Conservation (phyloP, 1,284 basidiomycete species). For the Irpex rosettiformis region DNA sequence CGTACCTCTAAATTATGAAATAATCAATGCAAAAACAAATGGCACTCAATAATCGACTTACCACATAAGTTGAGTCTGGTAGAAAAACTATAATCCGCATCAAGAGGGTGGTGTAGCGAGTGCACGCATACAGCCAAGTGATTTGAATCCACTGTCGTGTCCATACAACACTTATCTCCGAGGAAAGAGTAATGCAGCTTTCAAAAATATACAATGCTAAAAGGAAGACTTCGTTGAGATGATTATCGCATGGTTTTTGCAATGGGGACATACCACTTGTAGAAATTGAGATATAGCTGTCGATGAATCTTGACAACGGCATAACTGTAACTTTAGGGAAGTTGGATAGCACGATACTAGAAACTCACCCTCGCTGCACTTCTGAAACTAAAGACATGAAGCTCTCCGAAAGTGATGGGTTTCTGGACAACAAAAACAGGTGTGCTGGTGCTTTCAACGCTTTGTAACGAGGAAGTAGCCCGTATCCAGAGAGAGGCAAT, state of each 20-base stretch:
- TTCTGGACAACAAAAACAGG: no score
- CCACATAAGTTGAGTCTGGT: not conserved
- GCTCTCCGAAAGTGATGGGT: no score
- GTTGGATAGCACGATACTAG: not conserved
- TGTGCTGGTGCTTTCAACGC: no score
- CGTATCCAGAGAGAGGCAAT: no score
- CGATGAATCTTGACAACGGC: not conserved
- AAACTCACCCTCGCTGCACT: not conserved
- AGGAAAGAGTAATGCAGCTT: not conserved
- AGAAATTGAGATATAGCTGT: not conserved
- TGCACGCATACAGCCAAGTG: not conserved
- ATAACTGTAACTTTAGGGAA: not conserved
- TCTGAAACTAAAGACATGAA: no score
- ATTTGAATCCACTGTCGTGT: not conserved
- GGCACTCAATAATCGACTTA: not conserved
- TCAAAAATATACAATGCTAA: not conserved
- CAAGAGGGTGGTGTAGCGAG: not conserved
- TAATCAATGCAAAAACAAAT: not conserved
- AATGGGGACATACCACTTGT: not conserved
- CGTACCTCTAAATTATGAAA: not conserved
- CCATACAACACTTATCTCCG: not conserved
- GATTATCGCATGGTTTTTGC: not conserved
- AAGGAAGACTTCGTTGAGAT: no score
- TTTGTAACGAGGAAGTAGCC: no score
- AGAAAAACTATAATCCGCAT: not conserved